phyloP scores from a whole-genome alignment of 2,329 filamentous ascomycete genomes.

The Elsinoe arachidis region DNA sequence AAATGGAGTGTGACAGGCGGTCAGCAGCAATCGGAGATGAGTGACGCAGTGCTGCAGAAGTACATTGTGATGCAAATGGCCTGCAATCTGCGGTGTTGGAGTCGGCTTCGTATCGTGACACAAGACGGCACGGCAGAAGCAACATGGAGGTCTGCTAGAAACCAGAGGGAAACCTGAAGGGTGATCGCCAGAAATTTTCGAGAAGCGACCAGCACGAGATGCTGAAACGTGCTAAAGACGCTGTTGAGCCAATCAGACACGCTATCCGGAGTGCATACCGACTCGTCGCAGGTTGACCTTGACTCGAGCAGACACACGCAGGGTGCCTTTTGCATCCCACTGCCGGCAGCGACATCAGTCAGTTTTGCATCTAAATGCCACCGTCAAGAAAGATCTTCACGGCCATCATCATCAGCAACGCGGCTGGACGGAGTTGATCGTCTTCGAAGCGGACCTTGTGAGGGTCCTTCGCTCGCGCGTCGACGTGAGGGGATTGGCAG shows the following conservation, averaged over 20 bases:
- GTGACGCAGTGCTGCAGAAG: neutral
- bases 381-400: neutral
- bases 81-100: neutral
- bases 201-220: slow-evolving; percentile 3
- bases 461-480: slow-evolving; percentile 1
- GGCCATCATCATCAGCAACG: neutral
- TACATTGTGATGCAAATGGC: neutral
- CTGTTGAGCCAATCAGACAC: neutral
- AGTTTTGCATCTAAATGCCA: neutral
- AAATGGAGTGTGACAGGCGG: neutral
- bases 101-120: neutral
- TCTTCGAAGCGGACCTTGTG: neutral
- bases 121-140: neutral
- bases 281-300: slow-evolving; percentile 3
- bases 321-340: neutral
- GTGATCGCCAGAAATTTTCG: slow-evolving; percentile 7
- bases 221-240: neutral
- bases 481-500: slow-evolving; percentile 3
- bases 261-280: neutral
- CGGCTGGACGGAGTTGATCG: neutral
- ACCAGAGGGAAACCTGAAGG: neutral
- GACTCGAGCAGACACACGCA: neutral
- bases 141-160: neutral
- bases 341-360: neutral
- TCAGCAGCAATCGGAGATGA: neutral